These are phyloP conservation scores for Neonectria sp. DNA, from an alignment of 2,329 filamentous ascomycete species.

Conservation along the genomic window DNA sequence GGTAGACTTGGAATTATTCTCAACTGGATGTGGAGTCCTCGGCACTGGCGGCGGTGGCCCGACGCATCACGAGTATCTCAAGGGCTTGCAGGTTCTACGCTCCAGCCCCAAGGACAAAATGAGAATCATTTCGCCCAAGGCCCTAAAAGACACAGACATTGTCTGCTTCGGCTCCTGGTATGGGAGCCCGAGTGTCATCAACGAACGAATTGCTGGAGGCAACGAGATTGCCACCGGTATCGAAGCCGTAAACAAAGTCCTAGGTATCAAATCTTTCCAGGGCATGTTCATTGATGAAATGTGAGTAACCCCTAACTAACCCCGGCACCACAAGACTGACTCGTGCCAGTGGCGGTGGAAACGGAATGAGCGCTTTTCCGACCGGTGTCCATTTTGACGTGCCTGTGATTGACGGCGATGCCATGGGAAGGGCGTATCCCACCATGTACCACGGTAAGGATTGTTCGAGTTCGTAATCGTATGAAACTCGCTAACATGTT, in stretches of 20 bases:
- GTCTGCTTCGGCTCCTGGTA: slow-evolving; percentile 63
- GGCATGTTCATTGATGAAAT: slow-evolving; percentile 57
- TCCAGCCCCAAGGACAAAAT: slow-evolving; percentile 53
- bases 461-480: fast-evolving
- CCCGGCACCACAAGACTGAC: slow-evolving; percentile 10
- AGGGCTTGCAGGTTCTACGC: slow-evolving; percentile 56
- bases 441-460: slow-evolving; percentile 54
- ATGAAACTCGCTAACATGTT: background rate
- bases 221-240: slow-evolving; percentile 56
- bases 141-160: slow-evolving; percentile 55
- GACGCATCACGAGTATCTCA: slow-evolving; percentile 61
- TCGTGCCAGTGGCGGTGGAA: slow-evolving; percentile 53
- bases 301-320: slow-evolving; percentile 41
- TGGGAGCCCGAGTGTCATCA: slow-evolving; percentile 59
- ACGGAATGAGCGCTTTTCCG: slow-evolving; percentile 55
- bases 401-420: slow-evolving; percentile 55
- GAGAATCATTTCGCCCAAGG: slow-evolving; percentile 57
- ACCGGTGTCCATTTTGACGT: slow-evolving; percentile 54
- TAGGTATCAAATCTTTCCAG: slow-evolving; percentile 51
- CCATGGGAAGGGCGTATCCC: slow-evolving; percentile 57
- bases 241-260: slow-evolving; percentile 52
- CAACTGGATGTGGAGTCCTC: slow-evolving; percentile 54
- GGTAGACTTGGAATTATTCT: slow-evolving; percentile 54
- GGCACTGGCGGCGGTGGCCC: slow-evolving; percentile 57
- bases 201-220: slow-evolving; percentile 55